Percentiles rank a stretch among this genome's conserved stretches.
Conservation (phyloP, 495 filamentous ascomycete genomes). For the Aspergillus mulundensis region DNA sequence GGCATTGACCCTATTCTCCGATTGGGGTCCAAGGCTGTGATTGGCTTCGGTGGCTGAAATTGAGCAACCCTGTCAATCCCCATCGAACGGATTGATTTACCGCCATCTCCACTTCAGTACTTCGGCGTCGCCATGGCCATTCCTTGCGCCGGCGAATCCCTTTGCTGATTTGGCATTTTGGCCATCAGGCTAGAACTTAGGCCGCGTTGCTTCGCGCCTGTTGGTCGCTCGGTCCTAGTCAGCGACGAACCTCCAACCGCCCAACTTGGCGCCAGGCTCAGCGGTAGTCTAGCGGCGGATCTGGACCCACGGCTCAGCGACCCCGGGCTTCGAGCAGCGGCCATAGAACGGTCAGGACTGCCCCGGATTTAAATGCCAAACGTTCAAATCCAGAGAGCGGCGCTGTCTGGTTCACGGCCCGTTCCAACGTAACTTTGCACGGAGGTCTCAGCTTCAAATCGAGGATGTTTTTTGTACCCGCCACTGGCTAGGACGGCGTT, state of each 20-base stretch:
- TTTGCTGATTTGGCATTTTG: background rate
- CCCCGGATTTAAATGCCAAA: constrained; percentile 2
- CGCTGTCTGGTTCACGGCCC: constrained; percentile 15
- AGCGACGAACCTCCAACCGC: constrained; percentile 16
- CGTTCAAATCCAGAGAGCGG: constrained; percentile 10
- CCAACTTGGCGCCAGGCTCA: constrained; percentile 2
- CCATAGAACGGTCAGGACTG: background rate
- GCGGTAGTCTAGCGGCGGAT: constrained; percentile 22
- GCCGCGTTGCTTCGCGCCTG: constrained; percentile 15
- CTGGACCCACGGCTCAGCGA: constrained; percentile 24
- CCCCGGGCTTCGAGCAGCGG: constrained; percentile 1
- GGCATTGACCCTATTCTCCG: background rate
- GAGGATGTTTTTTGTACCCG: background rate
- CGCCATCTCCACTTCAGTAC: constrained; percentile 16
- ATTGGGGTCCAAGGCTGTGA: constrained; percentile 6
- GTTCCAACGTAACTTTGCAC: constrained; percentile 6
- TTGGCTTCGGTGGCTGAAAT: constrained; percentile 10
- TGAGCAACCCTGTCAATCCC: background rate
- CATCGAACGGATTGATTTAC: constrained; percentile 12
- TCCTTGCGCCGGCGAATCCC: constrained; percentile 15
- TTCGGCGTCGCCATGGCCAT: constrained; percentile 10
- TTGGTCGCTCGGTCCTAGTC: constrained; percentile 15
- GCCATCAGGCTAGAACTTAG: constrained; percentile 14
- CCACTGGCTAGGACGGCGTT: constrained; percentile 11
- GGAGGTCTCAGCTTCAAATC: constrained; percentile 19